These are phyloP conservation scores for Suillus cothurnatus DNA, from an alignment of 768 basidiomycete species.

Conservation along the genomic window DNA sequence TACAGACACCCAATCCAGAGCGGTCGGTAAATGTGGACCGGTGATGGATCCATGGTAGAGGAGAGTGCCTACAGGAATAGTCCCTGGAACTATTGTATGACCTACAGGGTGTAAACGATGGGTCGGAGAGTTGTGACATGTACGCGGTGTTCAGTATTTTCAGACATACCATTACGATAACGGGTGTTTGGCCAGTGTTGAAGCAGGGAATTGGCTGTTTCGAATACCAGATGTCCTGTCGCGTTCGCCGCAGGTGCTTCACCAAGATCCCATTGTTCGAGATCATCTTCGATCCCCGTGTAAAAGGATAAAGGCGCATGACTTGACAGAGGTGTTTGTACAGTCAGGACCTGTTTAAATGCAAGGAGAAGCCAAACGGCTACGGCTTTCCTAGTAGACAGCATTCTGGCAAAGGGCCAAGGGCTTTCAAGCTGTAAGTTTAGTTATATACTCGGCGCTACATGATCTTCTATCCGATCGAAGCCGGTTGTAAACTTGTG, in stretches of 20 bases:
- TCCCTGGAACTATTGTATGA: conserved; percentile 36
- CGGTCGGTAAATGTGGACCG: conserved; percentile 11
- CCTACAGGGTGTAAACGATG: conserved; percentile 14
- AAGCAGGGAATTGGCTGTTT: conserved; percentile 34
- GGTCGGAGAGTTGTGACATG: too few species aligned
- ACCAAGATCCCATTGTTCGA: conserved; percentile 22
- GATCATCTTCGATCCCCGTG: background rate
- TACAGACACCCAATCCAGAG: conserved; percentile 33
- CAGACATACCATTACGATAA: conserved; percentile 34
- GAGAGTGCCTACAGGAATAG: conserved; percentile 36
- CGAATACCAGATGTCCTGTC: conserved; percentile 39
- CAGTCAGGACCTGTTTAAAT: background rate
- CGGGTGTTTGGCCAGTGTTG: conserved; percentile 43
- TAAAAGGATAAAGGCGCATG: background rate
- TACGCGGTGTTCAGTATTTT: background rate
- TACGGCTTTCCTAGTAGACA: background rate
- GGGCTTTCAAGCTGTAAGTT: background rate
- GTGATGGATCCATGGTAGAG: conserved; percentile 35
- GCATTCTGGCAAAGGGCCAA: background rate
- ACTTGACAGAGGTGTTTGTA: background rate
- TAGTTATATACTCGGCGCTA: background rate
- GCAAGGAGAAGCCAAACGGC: background rate
- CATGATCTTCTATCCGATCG: too few species aligned
- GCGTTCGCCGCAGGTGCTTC: conserved; percentile 25
- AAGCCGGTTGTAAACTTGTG: too few species aligned